Evolutionary conservation across 805 yeast genomes (phyloP), one percentile per base, ranked within the genome.

Genomic region (Cyberlindnera japonica): DNA sequence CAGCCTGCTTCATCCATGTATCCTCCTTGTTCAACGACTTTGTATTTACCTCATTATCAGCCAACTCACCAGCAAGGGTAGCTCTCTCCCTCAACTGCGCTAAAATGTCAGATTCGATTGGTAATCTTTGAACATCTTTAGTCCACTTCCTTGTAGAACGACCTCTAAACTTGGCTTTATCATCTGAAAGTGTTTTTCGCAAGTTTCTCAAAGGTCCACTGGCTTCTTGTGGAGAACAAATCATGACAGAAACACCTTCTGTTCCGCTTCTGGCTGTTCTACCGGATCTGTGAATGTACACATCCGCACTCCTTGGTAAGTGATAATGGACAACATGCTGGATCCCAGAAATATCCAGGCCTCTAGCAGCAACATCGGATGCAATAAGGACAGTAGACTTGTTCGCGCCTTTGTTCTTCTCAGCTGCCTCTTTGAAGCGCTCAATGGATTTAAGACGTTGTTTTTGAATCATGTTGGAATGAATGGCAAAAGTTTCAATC

Each of bases 341-440:
- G 37, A 93, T 90, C 34, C 75, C 76, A 3, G 95, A 83, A 40
- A 93, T 88, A 70, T 93, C 99, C 44, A 93, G 72, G 44, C 99
- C 99, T 70, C 99, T 78, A 4, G 99, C 99, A 2, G 99, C 99
- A 33, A 93, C 98, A 64, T 93, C 99, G 4, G 98, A 88, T 1
- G 97, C 96, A 38, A 93, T 75, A 40, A 93, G 68, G 3, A 90
- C 90, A 1, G 85, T 70, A 3, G 79, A 67, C 36, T 64, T 72
- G 17, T 75, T 73, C 35, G 69, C 64, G 6, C 65, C 62, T 17
- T 56, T 56, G 36, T 65, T 64, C 15, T 48, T 47, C 20, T 52
- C 51, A 33, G 75, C 69, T 15, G 79, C 71, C 34, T 68, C 72
- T 49, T 73, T 77, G 69, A 89, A 91, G 46, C 82, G 74, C 64